Base-by-base conservation (phyloP, 257 asterid genomes). In the Plantago ovata region DNA sequence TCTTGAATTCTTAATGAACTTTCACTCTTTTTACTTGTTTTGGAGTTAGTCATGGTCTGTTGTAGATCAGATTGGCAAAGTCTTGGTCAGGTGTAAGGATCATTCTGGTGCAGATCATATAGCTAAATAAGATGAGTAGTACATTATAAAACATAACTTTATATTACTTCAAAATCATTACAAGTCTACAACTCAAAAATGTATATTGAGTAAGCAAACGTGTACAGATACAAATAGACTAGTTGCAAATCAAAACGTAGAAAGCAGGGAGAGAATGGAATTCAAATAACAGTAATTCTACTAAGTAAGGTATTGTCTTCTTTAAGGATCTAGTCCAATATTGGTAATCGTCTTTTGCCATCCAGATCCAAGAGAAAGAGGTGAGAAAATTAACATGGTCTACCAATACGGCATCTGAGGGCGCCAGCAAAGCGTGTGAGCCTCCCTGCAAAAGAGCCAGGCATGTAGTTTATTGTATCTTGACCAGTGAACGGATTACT, bases 401-500 rank as follows among this genome's bases (percentile, higher is more conserved):
- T 60, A n/a, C 70, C 69, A 21, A 43, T 45, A 1, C 53, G 60
- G 68, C 90, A 82, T 61, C 51, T 77, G 38, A 77, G 38, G 0
- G 90, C 86, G 1, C 90, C 90, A 12, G 90, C 64, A 13, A 18
- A 60, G 4, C 79, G 69, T 0, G 90, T 77, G 63, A 82, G 83
- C 11, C 73, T 67, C 3, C 90, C 84, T 7, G 54, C 90, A 32
- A 15, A 74, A 3, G 82, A 23, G 15, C 89, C 86, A 3, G 85
- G 89, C 77, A 52, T 74, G 72, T 59, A 79, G 49, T 60, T 50
- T 64, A 82, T 67, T 69, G 56, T 0, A 45, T 69, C 70, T 57
- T 49, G 32, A 22, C 65, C 64, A 0, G 45, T 50, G 64, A 70
- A 38, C 5, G 79, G 73, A 33, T 21, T 44, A 9, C 28, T 66